Base-by-base conservation (phyloP, 164 flowering plant genomes). In the Nymphaea thermarum region DNA sequence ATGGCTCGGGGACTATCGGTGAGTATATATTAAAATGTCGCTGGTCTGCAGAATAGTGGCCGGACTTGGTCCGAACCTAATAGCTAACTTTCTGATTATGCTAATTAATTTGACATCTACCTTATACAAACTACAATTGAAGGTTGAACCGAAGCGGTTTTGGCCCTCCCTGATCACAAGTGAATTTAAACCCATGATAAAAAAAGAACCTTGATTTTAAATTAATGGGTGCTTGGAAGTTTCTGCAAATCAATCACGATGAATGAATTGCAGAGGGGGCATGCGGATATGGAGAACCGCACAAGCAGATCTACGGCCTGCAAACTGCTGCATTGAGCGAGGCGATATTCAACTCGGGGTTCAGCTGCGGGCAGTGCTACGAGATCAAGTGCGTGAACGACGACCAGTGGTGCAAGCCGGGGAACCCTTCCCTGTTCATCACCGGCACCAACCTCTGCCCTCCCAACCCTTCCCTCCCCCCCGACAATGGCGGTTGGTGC, bases 371-470 rank as follows among this genome's bases (percentile, higher is more conserved):
- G 2, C 76, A 88, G 25, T 91, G 97, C 68, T 91, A 65, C 25
- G 93, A 91, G 72, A 71, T 88, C 61, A 84, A 86, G 63, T 91
- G 97, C 53, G 76, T 61, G 2, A 66, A 83, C 60, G 75, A 73
- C 43, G 67, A 72, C 1, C 65, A 81, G 51, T 83, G 85, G 89
- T 91, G 97, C 81, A 75, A 74, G 61, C 85, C 78, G 0, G 87
- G 90, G 5, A 68, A 79, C 57, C 81, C 78, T 0, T 79, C 93
- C 25, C 51, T 88, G 3, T 7, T 73, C 15, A 79, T 91, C 11
- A 91, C 95, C 0, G 93, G 78, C 14, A 88, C 95, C 51, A 81
- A 91, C 71, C 70, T 77, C n/a, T 88, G 97, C 80, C 96, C 96
- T 6, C 84, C 87, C 11, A 85, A 82, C 63, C 72, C 43, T 67